Percentiles rank a stretch among this genome's conserved stretches.
phyloP scores from a whole-genome alignment of 1,139 yeast species.

The Saccharomyces hybrid region DNA sequence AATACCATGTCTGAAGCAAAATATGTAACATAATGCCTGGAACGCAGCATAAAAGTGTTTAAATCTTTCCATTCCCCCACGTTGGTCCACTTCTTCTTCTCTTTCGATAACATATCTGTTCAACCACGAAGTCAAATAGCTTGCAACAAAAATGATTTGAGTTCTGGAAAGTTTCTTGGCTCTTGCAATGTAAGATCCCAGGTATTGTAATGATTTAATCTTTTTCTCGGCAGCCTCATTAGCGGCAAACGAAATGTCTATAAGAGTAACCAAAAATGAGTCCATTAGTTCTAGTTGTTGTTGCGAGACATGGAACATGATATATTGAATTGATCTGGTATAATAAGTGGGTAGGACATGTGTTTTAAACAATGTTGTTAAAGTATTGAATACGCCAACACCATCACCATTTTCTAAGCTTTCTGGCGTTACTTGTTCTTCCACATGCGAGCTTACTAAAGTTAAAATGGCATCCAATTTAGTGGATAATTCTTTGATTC shows the following conservation, averaged over 20 bases:
- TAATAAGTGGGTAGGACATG: constrained; percentile 91
- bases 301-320: constrained; percentile 76
- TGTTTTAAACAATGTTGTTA: constrained; percentile 69
- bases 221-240: constrained; percentile 65
- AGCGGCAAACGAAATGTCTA: constrained; percentile 72
- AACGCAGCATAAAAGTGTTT: constrained; percentile 87
- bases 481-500: constrained; percentile 48
- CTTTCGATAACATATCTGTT: constrained; percentile 73
- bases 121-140: constrained; percentile 77
- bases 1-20: constrained; percentile 73
- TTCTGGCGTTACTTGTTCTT: constrained; percentile 44
- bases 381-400: constrained; percentile 64
- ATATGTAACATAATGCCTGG: constrained; percentile 84
- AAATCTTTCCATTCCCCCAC: constrained; percentile 74
- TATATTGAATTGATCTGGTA: constrained; percentile 81
- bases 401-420: constrained; percentile 56
- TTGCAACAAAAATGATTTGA: constrained; percentile 71
- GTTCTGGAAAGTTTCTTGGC: constrained; percentile 64
- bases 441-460: constrained; percentile 46
- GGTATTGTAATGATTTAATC: constrained; percentile 83
- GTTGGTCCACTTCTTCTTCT: constrained; percentile 65
- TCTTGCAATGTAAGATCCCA: constrained; percentile 86
- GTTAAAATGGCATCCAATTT: constrained; percentile 66
- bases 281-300: constrained; percentile 77
- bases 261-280: constrained; percentile 70